A percentile compares a stretch with the other conserved stretches of the same genome.
These are phyloP conservation scores for Cyclotella atomus DNA, from an alignment of 108 stramenopile genomes.

Conservation along the genomic window DNA sequence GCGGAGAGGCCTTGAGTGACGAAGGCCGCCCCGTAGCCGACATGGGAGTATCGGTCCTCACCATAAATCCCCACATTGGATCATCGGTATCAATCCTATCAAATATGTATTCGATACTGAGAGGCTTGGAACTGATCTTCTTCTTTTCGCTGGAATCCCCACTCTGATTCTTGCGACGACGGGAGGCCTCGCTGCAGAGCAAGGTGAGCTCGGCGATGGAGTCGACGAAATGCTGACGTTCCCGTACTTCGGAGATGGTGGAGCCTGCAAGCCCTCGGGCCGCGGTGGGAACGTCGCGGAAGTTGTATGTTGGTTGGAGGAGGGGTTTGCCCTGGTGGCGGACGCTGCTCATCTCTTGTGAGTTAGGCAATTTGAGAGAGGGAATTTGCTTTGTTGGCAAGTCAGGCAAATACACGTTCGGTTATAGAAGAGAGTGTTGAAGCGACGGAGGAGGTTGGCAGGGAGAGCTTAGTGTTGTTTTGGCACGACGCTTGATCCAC, in stretches of 20 bases:
- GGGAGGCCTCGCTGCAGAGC: constrained; percentile 87
- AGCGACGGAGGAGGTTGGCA: no score
- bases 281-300: constrained; percentile 64
- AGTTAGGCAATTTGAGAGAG: not conserved
- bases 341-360: not conserved
- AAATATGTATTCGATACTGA: constrained; percentile 91
- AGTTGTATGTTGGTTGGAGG: constrained; percentile 68
- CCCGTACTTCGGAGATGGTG: constrained; percentile 60
- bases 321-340: constrained; percentile 59
- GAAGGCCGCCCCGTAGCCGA: constrained; percentile 30
- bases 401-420: no score
- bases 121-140: constrained; percentile 65
- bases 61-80: constrained; percentile 80
- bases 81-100: constrained; percentile 94
- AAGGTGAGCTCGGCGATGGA: constrained; percentile 88
- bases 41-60: constrained; percentile 57
- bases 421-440: no score
- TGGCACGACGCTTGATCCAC: not conserved
- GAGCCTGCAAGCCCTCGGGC: constrained; percentile 60
- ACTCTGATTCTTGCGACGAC: constrained; percentile 66
- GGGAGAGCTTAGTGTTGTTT: no score
- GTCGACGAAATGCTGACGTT: constrained; percentile 72
- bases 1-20: constrained; percentile 36
- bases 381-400: not conserved
- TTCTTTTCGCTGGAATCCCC: not conserved